Evolutionary conservation across 2,329 filamentous ascomycete species (phyloP).

Genomic region (Chaetothyriales sp.): DNA sequence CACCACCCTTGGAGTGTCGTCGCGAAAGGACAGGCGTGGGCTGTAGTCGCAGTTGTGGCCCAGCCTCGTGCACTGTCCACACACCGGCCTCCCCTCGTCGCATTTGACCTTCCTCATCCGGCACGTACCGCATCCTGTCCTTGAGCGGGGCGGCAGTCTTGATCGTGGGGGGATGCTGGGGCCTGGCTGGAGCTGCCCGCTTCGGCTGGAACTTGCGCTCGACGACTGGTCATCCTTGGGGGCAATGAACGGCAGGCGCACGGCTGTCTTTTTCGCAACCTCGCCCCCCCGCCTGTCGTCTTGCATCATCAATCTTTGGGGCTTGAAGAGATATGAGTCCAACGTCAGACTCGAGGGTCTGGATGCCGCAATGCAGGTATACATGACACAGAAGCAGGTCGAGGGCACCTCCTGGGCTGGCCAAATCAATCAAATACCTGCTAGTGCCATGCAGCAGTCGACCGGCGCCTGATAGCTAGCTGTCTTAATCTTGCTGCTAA

Average conservation of each 20-base stretch:
- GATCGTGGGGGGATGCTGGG: conserved; percentile 26
- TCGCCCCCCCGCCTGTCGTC: conserved; percentile 23
- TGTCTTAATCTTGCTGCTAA: neutral
- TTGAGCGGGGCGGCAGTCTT: conserved; percentile 37
- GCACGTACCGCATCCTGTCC: conserved; percentile 36
- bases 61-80: conserved; percentile 42
- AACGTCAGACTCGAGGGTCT: neutral
- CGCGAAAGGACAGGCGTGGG: conserved; percentile 39
- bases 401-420: neutral
- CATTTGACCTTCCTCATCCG: conserved; percentile 34
- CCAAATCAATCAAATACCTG: neutral
- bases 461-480: neutral
- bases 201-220: conserved; percentile 21
- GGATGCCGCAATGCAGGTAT: neutral
- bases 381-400: neutral
- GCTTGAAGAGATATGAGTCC: neutral
- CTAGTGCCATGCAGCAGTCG: neutral
- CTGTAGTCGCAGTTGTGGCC: conserved; percentile 44
- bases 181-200: conserved; percentile 19
- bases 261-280: conserved; percentile 24
- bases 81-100: conserved; percentile 39
- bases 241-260: conserved; percentile 30
- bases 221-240: conserved; percentile 27
- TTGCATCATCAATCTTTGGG: conserved; percentile 21
- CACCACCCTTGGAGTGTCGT: conserved; percentile 37